Evolutionary conservation across 306 rosid species (phyloP).

Genomic region (Medicago arabica): DNA sequence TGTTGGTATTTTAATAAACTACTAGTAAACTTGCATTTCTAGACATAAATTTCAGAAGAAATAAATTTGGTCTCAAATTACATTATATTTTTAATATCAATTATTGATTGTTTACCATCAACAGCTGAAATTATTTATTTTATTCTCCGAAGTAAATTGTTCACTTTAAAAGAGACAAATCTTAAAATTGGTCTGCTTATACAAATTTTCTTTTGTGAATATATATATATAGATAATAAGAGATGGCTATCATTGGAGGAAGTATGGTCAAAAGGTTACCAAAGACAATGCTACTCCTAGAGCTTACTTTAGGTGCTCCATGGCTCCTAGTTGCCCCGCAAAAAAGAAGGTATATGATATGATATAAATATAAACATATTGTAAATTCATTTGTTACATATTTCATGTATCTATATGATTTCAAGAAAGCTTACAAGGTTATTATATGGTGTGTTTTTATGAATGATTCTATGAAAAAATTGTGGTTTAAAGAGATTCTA

Average conservation of each 20-base stretch:
- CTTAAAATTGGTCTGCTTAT: not conserved
- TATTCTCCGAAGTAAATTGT: not conserved
- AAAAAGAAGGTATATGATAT: conserved; percentile 69
- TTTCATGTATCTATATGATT: too few relatives aligned
- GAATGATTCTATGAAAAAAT: not conserved
- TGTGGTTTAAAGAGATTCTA: conserved; percentile 10
- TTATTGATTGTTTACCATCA: not conserved
- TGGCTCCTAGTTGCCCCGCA: conserved; percentile 74
- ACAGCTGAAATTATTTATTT: not conserved
- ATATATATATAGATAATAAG: conserved; percentile 43
- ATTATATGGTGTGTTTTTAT: not conserved
- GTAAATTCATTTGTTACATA: too few relatives aligned
- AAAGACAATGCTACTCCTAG: conserved; percentile 77
- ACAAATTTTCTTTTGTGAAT: conserved; percentile 4
- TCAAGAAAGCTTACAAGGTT: too few relatives aligned
- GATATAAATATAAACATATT: too few relatives aligned
- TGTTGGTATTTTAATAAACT: not conserved
- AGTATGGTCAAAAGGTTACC: conserved; percentile 86
- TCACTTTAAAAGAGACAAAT: not conserved
- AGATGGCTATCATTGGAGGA: conserved; percentile 82
- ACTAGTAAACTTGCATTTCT: too few relatives aligned
- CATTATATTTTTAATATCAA: too few relatives aligned
- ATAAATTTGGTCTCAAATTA: too few relatives aligned
- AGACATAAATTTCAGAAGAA: too few relatives aligned
- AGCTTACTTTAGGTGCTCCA: conserved; percentile 80